Evolutionary conservation across 768 basidiomycete species (phyloP).

Genomic region (Termitomyces bulborhizus): DNA sequence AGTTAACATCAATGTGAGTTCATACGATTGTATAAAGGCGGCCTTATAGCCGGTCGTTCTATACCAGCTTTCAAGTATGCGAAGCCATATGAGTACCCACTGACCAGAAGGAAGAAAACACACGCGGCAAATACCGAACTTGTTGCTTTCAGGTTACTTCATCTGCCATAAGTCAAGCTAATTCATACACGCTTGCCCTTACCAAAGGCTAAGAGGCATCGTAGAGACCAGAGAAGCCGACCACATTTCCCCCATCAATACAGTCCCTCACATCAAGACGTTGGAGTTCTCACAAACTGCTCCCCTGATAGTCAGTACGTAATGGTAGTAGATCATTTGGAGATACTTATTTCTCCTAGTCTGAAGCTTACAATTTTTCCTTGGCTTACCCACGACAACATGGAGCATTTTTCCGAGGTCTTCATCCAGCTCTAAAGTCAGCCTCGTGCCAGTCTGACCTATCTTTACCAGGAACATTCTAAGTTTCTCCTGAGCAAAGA

Average conservation of each 20-base stretch:
- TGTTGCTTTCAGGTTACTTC: background rate
- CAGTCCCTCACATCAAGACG: background rate
- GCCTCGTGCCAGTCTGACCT: conserved; percentile 8
- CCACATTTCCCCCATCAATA: background rate
- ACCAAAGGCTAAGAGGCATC: background rate
- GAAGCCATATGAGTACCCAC: background rate
- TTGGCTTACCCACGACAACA: conserved; percentile 14
- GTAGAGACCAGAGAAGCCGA: background rate
- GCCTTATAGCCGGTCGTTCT: conserved; percentile 1
- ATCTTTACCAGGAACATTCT: conserved; percentile 41
- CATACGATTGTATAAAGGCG: conserved; percentile 1
- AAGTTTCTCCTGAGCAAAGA: conserved; percentile 57
- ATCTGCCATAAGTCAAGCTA: too few relatives aligned
- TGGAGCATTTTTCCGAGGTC: conserved; percentile 50
- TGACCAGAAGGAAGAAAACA: background rate
- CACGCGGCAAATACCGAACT: conserved; percentile 7
- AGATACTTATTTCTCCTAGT: background rate
- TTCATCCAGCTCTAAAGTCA: conserved; percentile 1
- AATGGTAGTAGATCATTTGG: background rate
- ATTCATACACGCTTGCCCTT: background rate
- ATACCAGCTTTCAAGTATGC: conserved; percentile 4
- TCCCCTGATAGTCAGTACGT: background rate
- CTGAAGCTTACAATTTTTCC: background rate
- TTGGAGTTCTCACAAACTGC: background rate
- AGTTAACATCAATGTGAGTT: background rate